Evolutionary conservation across 257 asterid genomes (phyloP).

Genomic region (Nicotiana noctiflora): DNA sequence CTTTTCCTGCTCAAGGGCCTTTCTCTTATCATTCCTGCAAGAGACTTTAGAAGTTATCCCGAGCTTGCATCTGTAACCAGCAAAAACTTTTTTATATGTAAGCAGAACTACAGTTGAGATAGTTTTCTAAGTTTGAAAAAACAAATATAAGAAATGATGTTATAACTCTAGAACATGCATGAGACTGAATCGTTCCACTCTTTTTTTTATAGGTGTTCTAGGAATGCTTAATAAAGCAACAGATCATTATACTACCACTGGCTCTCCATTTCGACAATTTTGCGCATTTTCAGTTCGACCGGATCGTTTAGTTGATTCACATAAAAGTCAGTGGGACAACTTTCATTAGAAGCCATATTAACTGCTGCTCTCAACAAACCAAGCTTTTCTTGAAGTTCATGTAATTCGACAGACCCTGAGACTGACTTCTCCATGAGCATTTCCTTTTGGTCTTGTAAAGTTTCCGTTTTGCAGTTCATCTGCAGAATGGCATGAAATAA

Average conservation of each 20-base stretch:
- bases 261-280: constrained; percentile 40
- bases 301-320: constrained; percentile 40
- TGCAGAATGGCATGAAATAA: neutral
- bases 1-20: constrained; percentile 43
- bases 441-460: constrained; percentile 16
- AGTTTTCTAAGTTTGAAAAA: neutral
- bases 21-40: constrained; percentile 43
- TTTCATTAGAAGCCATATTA: constrained; percentile 34
- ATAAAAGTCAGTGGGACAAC: constrained; percentile 29
- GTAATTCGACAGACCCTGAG: constrained; percentile 25
- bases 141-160: neutral
- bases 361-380: constrained; percentile 38
- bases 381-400: constrained; percentile 28
- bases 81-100: neutral
- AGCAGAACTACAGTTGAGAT: neutral
- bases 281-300: constrained; percentile 36
- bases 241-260: constrained; percentile 41
- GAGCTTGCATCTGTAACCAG: neutral
- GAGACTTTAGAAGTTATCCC: constrained; percentile 1
- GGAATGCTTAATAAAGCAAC: neutral
- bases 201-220: neutral
- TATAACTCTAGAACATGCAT: neutral
- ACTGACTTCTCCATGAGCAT: constrained; percentile 18
- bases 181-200: neutral
- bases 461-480: constrained; percentile 10